phyloP scores from a whole-genome alignment of 495 filamentous ascomycete genomes.

The Aspergillus bridgeri region DNA sequence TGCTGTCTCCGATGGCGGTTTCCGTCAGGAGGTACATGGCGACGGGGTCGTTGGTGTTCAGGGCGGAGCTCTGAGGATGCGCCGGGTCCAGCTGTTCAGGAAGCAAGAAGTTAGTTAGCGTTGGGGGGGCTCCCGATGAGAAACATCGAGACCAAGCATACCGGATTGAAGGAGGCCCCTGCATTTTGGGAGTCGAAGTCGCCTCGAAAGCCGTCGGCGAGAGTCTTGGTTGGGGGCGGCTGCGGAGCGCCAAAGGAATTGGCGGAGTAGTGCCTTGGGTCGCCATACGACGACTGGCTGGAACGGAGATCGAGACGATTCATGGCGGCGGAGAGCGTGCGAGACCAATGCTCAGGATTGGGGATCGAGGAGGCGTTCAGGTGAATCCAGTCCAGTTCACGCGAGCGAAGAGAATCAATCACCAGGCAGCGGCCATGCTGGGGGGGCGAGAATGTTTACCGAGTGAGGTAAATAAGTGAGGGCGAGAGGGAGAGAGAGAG shows the following conservation, averaged over 20 bases:
- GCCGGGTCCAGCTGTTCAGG: slow-evolving; percentile 30
- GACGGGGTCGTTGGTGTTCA: slow-evolving; percentile 54
- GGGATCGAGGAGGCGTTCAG: background rate
- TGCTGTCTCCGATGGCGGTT: slow-evolving; percentile 85
- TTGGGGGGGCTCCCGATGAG: too few relatives aligned
- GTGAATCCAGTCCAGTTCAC: slow-evolving; percentile 6
- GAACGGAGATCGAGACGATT: slow-evolving; percentile 42
- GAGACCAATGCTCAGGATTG: background rate
- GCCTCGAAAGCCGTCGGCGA: slow-evolving; percentile 48
- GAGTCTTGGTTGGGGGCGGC: slow-evolving; percentile 35
- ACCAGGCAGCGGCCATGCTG: slow-evolving; percentile 21
- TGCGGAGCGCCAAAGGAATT: slow-evolving; percentile 37
- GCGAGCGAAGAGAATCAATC: slow-evolving; percentile 15
- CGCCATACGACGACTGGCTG: slow-evolving; percentile 47
- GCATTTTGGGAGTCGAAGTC: slow-evolving; percentile 31
- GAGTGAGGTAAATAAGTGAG: too few relatives aligned
- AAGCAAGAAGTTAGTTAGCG: slow-evolving; percentile 17
- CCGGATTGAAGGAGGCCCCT: slow-evolving; percentile 39
- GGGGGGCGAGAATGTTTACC: slow-evolving; percentile 2
- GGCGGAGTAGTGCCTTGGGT: slow-evolving; percentile 42
- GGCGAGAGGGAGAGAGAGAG: background rate
- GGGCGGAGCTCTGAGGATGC: slow-evolving; percentile 39
- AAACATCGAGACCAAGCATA: slow-evolving; percentile 19
- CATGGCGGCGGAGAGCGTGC: slow-evolving; percentile 30
- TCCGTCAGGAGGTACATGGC: slow-evolving; percentile 86